Evolutionary conservation across 2,329 filamentous ascomycete genomes (phyloP).

Genomic region (Dothidotthia symphoricarpi): DNA sequence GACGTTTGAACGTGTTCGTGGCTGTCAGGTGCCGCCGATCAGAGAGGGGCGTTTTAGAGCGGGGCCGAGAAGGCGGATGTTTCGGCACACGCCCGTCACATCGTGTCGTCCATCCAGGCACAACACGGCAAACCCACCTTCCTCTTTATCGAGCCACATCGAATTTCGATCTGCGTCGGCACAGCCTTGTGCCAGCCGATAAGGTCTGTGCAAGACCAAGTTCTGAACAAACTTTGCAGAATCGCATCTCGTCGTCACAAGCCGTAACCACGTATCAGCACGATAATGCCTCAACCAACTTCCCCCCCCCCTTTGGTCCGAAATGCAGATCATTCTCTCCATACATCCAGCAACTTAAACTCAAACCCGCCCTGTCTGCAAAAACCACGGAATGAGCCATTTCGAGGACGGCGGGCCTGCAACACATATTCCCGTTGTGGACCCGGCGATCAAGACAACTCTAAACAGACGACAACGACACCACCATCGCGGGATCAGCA

Average conservation of each 20-base stretch:
- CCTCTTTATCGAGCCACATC: constrained; percentile 19
- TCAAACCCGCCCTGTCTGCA: too few relatives aligned
- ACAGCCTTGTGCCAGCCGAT: too few relatives aligned
- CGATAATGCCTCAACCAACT: too few relatives aligned
- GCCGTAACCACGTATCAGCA: too few relatives aligned
- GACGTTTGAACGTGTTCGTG: constrained; percentile 16
- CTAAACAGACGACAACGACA: constrained; percentile 11
- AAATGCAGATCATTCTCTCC: too few relatives aligned
- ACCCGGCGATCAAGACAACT: constrained; percentile 11
- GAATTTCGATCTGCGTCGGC: constrained; percentile 1
- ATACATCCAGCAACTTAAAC: too few relatives aligned
- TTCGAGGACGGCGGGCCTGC: background rate
- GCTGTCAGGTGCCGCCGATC: constrained; percentile 32
- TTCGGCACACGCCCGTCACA: constrained; percentile 16
- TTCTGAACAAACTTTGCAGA: too few relatives aligned
- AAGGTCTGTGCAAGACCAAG: too few relatives aligned
- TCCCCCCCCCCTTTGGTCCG: too few relatives aligned
- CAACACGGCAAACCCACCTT: constrained; percentile 15
- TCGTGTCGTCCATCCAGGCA: constrained; percentile 12
- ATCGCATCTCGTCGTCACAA: background rate
- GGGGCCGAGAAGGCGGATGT: constrained; percentile 20
- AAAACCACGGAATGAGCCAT: constrained; percentile 1
- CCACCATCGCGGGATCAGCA: background rate
- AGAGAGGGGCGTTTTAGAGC: constrained; percentile 17
- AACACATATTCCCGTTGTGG: constrained; percentile 3